A percentile compares a stretch with the other conserved stretches of the same genome.
phyloP scores from a whole-genome alignment of 371 early-diverging fungal species.

The Mucor velutinosus region DNA sequence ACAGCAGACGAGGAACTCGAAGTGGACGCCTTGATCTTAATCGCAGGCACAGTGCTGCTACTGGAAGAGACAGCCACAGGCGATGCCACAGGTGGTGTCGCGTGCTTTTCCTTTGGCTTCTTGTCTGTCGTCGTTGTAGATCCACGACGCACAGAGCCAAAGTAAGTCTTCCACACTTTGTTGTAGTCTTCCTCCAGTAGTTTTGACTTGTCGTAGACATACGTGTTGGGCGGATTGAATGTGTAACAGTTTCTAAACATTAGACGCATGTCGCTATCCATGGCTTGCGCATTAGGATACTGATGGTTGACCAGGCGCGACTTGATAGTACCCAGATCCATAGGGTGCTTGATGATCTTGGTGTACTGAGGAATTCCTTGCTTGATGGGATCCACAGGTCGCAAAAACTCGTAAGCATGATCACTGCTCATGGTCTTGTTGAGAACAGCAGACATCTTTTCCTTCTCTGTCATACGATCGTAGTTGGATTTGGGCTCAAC shows the following conservation, averaged over 20 bases:
- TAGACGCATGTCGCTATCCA: slow-evolving; percentile 51
- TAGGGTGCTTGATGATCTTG: slow-evolving; percentile 89
- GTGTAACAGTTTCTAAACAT: slow-evolving; percentile 58
- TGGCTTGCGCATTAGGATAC: slow-evolving; percentile 45
- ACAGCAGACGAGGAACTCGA: background rate
- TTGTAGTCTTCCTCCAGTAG: slow-evolving; percentile 63
- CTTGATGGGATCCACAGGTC: slow-evolving; percentile 53
- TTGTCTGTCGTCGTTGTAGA: slow-evolving; percentile 9
- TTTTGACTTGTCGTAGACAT: slow-evolving; percentile 70
- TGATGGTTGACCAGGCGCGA: slow-evolving; percentile 57
- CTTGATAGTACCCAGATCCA: slow-evolving; percentile 96
- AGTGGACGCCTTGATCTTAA: background rate
- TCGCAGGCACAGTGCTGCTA: background rate
- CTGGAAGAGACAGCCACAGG: background rate
- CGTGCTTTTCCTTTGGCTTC: slow-evolving; percentile 19
- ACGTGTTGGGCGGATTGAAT: slow-evolving; percentile 82
- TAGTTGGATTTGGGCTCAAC: background rate
- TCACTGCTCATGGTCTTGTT: slow-evolving; percentile 34
- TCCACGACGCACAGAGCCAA: slow-evolving; percentile 32
- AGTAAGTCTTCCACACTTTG: slow-evolving; percentile 48
- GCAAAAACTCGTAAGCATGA: slow-evolving; percentile 46
- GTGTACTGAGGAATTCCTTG: slow-evolving; percentile 68
- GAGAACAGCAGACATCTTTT: slow-evolving; percentile 35
- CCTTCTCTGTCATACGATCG: slow-evolving; percentile 23
- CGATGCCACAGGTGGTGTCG: background rate